phyloP scores from a whole-genome alignment of 257 asterid species.

The Buddleja alternifolia region DNA sequence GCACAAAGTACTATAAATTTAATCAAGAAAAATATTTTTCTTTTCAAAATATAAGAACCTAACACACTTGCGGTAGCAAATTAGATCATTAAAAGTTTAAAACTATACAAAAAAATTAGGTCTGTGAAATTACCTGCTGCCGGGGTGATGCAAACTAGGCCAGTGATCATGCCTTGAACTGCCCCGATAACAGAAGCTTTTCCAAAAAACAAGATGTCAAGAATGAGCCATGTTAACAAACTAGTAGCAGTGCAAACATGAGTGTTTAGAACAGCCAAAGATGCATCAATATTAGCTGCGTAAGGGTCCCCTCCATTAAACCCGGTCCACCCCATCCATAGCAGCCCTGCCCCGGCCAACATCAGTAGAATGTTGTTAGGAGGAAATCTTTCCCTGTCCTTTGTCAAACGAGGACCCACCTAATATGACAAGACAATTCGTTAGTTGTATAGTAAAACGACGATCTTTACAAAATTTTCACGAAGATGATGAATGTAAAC shows the following conservation, averaged over 20 bases:
- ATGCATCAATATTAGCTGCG: constrained; percentile 58
- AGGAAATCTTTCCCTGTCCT: constrained; percentile 70
- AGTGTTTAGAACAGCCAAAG: constrained; percentile 68
- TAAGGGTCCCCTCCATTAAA: constrained; percentile 84
- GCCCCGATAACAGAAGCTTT: constrained; percentile 68
- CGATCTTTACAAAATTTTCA: too few relatives aligned
- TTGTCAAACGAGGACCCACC: constrained; percentile 72
- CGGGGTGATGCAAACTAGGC: constrained; percentile 67
- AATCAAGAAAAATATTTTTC: too few relatives aligned
- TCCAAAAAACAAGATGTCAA: constrained; percentile 53
- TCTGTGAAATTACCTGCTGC: constrained; percentile 64
- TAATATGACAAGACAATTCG: constrained; percentile 17
- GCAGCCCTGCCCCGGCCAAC: constrained; percentile 74
- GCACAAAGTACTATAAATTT: too few relatives aligned
- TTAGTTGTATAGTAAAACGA: neutral
- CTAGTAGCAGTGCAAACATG: constrained; percentile 68
- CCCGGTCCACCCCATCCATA: constrained; percentile 85
- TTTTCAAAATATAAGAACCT: too few relatives aligned
- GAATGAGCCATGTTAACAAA: constrained; percentile 62
- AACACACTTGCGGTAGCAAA: too few relatives aligned
- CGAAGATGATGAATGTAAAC: too few relatives aligned
- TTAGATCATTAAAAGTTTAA: too few relatives aligned
- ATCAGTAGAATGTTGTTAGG: constrained; percentile 68
- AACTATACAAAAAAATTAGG: too few relatives aligned
- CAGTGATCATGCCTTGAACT: constrained; percentile 75